Conservation (phyloP, 768 basidiomycete species). For the Filobasidium floriforme region DNA sequence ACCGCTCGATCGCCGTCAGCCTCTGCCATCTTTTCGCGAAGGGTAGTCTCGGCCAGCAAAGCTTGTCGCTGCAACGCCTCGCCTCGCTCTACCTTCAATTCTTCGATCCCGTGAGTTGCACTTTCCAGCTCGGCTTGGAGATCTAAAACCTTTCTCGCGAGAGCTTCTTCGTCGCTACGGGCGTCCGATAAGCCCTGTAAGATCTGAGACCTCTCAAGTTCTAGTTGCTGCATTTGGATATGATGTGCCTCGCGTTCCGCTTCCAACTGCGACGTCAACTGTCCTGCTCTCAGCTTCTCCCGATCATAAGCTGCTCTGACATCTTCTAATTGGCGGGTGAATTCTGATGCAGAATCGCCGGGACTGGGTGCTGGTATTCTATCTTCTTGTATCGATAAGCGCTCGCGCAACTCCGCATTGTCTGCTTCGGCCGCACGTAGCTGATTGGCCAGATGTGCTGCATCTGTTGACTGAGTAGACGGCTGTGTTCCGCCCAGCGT, state of each 20-base stretch:
- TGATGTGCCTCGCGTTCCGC: slow-evolving; percentile 4
- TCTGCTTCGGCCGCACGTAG: too few species aligned
- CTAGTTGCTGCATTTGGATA: slow-evolving; percentile 49
- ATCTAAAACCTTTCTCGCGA: slow-evolving; percentile 57
- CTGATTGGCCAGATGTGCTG: too few species aligned
- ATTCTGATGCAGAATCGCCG: too few species aligned
- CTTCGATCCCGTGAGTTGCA: slow-evolving; percentile 59
- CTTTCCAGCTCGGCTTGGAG: slow-evolving; percentile 66
- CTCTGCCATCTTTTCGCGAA: slow-evolving; percentile 84
- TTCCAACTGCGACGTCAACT: background rate
- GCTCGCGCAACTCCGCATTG: too few species aligned
- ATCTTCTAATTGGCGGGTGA: too few species aligned
- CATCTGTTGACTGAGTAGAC: background rate
- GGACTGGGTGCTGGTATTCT: too few species aligned
- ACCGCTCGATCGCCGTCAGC: slow-evolving; percentile 90
- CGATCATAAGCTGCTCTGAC: too few species aligned
- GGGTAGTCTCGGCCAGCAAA: slow-evolving; percentile 54
- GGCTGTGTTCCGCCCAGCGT: background rate
- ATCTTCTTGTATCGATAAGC: too few species aligned
- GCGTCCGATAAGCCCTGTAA: slow-evolving; percentile 19
- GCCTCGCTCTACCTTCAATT: slow-evolving; percentile 71
- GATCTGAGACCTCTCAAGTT: slow-evolving; percentile 20
- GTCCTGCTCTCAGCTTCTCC: background rate
- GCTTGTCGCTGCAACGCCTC: slow-evolving; percentile 64
- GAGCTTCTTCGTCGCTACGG: slow-evolving; percentile 27